Conservation (phyloP, 306 rosid species). For the Cucurbita moschata region DNA sequence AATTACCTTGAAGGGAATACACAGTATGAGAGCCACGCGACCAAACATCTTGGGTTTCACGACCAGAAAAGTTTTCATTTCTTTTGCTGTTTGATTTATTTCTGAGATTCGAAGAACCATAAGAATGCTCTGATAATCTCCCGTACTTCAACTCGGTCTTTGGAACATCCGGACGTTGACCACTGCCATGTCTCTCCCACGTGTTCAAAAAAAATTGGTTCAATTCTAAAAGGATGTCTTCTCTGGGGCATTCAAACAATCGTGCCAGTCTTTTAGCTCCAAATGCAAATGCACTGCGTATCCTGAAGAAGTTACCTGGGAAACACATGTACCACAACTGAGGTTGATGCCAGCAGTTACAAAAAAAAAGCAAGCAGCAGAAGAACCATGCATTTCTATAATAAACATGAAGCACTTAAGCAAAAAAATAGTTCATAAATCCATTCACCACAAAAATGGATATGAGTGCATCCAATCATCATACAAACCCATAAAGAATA, state of each 20-base stretch:
- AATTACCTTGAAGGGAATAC: slow-evolving; percentile 40
- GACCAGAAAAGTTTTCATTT: slow-evolving; percentile 28
- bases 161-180: slow-evolving; percentile 94
- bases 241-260: slow-evolving; percentile 78
- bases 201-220: slow-evolving; percentile 88
- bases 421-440: background rate
- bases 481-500: background rate
- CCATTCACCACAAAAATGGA: background rate
- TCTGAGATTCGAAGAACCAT: slow-evolving; percentile 35
- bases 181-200: slow-evolving; percentile 96
- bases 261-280: slow-evolving; percentile 84
- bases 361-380: background rate
- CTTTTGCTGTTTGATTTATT: slow-evolving; percentile 29
- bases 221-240: slow-evolving; percentile 57
- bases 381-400: background rate
- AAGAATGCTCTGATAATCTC: slow-evolving; percentile 42
- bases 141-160: slow-evolving; percentile 33
- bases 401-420: background rate
- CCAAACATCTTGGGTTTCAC: slow-evolving; percentile 26
- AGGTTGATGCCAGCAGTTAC: background rate
- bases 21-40: slow-evolving; percentile 22
- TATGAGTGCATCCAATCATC: background rate
- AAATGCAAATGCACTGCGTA: slow-evolving; percentile 95
- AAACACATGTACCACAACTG: slow-evolving; percentile 6
- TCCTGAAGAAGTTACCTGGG: slow-evolving; percentile 94